A percentile compares a stretch with the other conserved stretches of the same genome.
Conservation (phyloP, 1,284 basidiomycete genomes). For the Exsudoporus floridanus region DNA sequence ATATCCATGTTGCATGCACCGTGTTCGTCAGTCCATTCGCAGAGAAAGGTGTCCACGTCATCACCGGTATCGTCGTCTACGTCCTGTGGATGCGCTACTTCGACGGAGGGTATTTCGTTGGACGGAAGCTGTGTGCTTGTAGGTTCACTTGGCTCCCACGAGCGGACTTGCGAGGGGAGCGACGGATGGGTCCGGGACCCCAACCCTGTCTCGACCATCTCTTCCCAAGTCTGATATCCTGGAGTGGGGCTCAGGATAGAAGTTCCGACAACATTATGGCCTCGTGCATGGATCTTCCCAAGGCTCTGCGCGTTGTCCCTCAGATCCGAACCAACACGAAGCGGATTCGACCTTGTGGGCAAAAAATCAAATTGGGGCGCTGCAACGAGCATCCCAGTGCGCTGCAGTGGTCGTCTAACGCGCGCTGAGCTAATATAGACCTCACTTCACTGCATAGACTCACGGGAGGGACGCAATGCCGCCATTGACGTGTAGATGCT, state of each 20-base stretch:
- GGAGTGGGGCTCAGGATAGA: background rate
- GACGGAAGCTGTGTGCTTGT: background rate
- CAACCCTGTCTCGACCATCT: background rate
- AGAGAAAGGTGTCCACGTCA: slow-evolving; percentile 13
- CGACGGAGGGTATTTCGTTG: background rate
- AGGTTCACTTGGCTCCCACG: slow-evolving; percentile 1
- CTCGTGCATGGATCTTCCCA: background rate
- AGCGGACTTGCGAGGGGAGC: background rate
- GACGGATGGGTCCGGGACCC: background rate
- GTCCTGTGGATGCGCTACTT: background rate
- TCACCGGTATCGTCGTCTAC: slow-evolving; percentile 5
- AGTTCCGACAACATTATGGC: background rate
- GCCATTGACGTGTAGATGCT: background rate
- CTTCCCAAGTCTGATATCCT: slow-evolving; percentile 14
- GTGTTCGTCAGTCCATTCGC: slow-evolving; percentile 28
- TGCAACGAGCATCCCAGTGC: background rate
- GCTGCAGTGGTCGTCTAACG: slow-evolving; percentile 1
- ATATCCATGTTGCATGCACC: slow-evolving; percentile 27
- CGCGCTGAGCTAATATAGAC: slow-evolving; percentile 1
- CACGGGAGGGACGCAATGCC: background rate
- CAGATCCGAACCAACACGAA: background rate
- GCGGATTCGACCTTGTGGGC: background rate
- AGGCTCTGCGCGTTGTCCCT: background rate
- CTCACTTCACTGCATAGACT: background rate
- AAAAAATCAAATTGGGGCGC: background rate